Conservation (phyloP, 139 green algal genomes). For the Chlorella sp. region DNA sequence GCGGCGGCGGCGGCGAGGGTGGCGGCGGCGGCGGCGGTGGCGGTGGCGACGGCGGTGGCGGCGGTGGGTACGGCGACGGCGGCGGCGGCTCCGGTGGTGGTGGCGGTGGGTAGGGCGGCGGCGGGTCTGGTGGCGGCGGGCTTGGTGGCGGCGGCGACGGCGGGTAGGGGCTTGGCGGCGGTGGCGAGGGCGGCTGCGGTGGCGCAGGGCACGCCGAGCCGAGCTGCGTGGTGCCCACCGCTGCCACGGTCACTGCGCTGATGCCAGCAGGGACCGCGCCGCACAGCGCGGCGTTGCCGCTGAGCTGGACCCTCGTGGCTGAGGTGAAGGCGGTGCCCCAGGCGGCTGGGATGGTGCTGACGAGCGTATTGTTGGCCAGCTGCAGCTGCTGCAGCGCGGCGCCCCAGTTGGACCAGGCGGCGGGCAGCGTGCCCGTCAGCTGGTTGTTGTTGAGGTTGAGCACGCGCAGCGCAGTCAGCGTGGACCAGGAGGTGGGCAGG, state of each 20-base stretch:
- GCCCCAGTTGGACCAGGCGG: neutral
- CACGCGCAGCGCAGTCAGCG: neutral
- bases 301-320: neutral
- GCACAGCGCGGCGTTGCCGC: neutral
- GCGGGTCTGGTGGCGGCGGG: neutral
- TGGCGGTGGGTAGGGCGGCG: neutral
- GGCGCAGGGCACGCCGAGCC: neutral
- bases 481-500: conserved; percentile 10
- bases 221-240: neutral
- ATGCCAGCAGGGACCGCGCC: too few relatives aligned
- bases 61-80: neutral
- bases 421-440: conserved; percentile 14
- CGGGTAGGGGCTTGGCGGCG: neutral
- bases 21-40: neutral
- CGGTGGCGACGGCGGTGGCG: neutral
- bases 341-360: neutral
- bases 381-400: conserved; percentile 5
- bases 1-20: neutral
- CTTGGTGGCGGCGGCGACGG: neutral
- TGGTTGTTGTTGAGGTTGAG: conserved; percentile 19
- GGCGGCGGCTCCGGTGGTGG: neutral
- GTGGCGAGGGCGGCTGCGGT: neutral
- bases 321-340: conserved; percentile 3
- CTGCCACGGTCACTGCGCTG: neutral
- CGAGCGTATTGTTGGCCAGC: conserved; percentile 2